Conservation (phyloP, 2,329 filamentous ascomycete species). For the Verticillium nonalfalfae region DNA sequence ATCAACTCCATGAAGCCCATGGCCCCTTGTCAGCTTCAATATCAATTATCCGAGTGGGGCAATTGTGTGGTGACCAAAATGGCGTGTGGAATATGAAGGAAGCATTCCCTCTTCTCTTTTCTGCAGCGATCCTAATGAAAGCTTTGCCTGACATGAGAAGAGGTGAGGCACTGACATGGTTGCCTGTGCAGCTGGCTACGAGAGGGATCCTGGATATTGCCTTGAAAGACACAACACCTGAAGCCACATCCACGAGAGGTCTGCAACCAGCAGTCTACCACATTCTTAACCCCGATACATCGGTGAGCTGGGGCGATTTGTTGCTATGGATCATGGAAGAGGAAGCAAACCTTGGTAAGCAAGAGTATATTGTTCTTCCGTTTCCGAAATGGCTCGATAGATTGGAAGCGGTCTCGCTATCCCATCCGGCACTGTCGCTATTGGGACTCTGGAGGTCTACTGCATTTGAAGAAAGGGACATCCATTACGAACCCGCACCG, state of each 20-base stretch:
- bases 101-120: conserved; percentile 41
- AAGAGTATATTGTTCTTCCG: background rate
- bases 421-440: background rate
- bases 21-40: conserved; percentile 10
- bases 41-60: conserved; percentile 32
- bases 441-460: background rate
- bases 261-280: background rate
- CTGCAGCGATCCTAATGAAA: conserved; percentile 33
- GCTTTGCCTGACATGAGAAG: conserved; percentile 35
- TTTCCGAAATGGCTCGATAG: background rate
- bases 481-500: too few relatives aligned
- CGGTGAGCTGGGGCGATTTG: background rate
- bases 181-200: conserved; percentile 28
- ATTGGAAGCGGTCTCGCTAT: background rate
- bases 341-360: background rate
- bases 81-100: conserved; percentile 43
- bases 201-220: conserved; percentile 20
- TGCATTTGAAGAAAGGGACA: background rate
- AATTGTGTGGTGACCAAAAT: conserved; percentile 33
- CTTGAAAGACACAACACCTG: background rate
- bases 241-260: background rate
- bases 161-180: conserved; percentile 24
- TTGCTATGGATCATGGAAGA: background rate
- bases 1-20: background rate
- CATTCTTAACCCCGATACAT: background rate